Evolutionary conservation across 495 filamentous ascomycete genomes (phyloP), one percentile per base, ranked within the genome.

Genomic region (Parathielavia appendiculata): DNA sequence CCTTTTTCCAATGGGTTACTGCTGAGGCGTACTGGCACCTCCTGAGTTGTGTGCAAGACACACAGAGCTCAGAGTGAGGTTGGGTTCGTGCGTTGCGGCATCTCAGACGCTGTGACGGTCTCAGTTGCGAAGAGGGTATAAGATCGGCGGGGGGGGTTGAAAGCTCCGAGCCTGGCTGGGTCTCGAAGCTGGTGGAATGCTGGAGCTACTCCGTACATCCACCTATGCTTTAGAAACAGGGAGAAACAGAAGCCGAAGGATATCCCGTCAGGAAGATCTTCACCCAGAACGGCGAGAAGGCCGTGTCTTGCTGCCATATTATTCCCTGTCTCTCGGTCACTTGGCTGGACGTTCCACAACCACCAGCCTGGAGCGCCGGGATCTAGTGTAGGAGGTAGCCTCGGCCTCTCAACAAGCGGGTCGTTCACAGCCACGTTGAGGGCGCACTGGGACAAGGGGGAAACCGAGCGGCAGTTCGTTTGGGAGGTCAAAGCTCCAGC

Each of bases 51-150:
- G n/a, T n/a, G n/a, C n/a, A n/a, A n/a, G n/a, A n/a, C n/a, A n/a
- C n/a, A n/a, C n/a, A n/a, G n/a, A n/a, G n/a, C n/a, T n/a, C n/a
- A n/a, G n/a, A n/a, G n/a, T n/a, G n/a, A n/a, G n/a, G n/a, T n/a
- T n/a, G n/a, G n/a, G n/a, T n/a, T n/a, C n/a, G n/a, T n/a, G 23
- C 23, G 26, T n/a, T 49, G 48, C 32, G 30, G 32, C 48, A n/a
- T 38, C 48, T 38, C 32, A 34, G 48, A 51, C 51, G 16, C 16
- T n/a, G 51, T 43, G 39, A n/a, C 39, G 51, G 39, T 54, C 51
- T 32, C 51, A 39, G 19, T 4, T 20, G 38, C 51, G 8, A 5
- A 19, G 23, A 17, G 5, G 11, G 19, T 11, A 8, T 38, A 30
- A 19, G 12, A 17, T 23, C 4, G 39, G 17, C 38, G 22, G n/a